Conservation (phyloP, 2,329 filamentous ascomycete genomes). For the Cladobotryum mycophilum region DNA sequence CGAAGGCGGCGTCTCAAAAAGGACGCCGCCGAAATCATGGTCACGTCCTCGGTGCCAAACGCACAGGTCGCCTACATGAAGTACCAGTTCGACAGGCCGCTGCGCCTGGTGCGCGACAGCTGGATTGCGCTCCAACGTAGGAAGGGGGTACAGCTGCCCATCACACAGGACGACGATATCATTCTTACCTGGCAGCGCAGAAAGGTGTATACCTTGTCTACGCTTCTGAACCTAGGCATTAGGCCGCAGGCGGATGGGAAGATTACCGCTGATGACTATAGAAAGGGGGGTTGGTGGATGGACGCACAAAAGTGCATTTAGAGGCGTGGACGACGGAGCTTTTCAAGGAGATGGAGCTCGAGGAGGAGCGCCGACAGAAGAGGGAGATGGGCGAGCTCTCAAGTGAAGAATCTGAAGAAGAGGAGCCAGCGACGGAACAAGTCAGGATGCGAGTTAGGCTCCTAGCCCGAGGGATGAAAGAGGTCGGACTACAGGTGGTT, state of each 20-base stretch:
- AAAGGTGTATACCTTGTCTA: constrained; percentile 69
- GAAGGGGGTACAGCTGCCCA: constrained; percentile 27
- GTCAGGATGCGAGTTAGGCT: constrained; percentile 46
- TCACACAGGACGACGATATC: constrained; percentile 45
- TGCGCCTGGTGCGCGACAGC: constrained; percentile 59
- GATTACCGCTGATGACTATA: constrained; percentile 29
- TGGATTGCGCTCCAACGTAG: constrained; percentile 62
- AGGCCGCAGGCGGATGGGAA: constrained; percentile 36
- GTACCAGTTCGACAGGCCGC: constrained; percentile 59
- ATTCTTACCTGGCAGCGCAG: constrained; percentile 75
- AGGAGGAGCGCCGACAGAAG: constrained; percentile 42
- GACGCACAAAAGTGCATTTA: constrained; percentile 59
- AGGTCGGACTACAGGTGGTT: constrained; percentile 45
- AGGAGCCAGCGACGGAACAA: constrained; percentile 18
- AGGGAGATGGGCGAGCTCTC: constrained; percentile 35
- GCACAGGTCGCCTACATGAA: constrained; percentile 53
- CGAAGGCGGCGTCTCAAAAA: constrained; percentile 17
- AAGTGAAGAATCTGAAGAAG: constrained; percentile 25
- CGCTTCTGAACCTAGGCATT: constrained; percentile 62
- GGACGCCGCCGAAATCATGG: constrained; percentile 25
- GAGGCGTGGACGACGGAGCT: constrained; percentile 69
- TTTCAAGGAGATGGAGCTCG: constrained; percentile 43
- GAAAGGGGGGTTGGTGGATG: constrained; percentile 39
- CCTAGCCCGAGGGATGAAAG: constrained; percentile 44
- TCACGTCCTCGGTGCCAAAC: constrained; percentile 59